Conservation (phyloP, 2,329 filamentous ascomycete species). For the Botrytis squamosa region DNA sequence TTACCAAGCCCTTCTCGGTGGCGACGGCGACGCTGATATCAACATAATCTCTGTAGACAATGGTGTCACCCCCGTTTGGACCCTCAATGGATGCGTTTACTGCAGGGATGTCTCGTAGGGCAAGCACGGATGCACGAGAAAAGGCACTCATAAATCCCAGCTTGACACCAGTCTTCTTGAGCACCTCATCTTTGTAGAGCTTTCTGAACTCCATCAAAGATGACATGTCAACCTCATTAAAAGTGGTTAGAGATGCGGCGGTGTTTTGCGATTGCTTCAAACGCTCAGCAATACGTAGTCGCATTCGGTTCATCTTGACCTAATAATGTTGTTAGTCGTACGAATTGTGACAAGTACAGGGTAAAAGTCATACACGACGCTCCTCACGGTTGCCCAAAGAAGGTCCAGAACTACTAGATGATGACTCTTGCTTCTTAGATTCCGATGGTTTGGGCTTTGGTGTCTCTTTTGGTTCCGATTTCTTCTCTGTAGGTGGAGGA, state of each 20-base stretch:
- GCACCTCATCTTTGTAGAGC: slow-evolving; percentile 91
- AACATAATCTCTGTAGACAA: slow-evolving; percentile 97
- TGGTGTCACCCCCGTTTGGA: slow-evolving; percentile 90
- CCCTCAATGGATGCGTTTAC: slow-evolving; percentile 98
- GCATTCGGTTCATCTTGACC: slow-evolving; percentile 99
- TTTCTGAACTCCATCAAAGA: slow-evolving; percentile 96
- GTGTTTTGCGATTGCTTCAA: slow-evolving; percentile 99
- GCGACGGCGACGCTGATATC: slow-evolving; percentile 97
- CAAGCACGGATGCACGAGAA: slow-evolving; percentile 81
- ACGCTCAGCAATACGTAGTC: slow-evolving; percentile 92
- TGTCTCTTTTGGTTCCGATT: slow-evolving; percentile 43
- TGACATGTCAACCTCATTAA: slow-evolving; percentile 99
- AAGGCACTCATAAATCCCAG: slow-evolving; percentile 99
- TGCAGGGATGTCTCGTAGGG: slow-evolving; percentile 90
- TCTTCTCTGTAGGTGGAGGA: slow-evolving; percentile 44
- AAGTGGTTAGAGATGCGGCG: slow-evolving; percentile 92
- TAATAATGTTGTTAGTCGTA: slow-evolving; percentile 41
- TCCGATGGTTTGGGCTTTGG: slow-evolving; percentile 43
- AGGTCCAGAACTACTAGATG: slow-evolving; percentile 38
- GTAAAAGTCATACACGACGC: slow-evolving; percentile 65
- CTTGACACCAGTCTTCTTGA: slow-evolving; percentile 96
- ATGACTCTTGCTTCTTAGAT: slow-evolving; percentile 38
- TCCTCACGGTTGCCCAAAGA: slow-evolving; percentile 76
- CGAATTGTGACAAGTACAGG: background rate
- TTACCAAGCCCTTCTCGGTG: slow-evolving; percentile 95